A percentile compares a stretch with the other conserved stretches of the same genome.
These are phyloP conservation scores for Puccinia novopanici DNA, from an alignment of 1,284 basidiomycete genomes.

Conservation along the genomic window DNA sequence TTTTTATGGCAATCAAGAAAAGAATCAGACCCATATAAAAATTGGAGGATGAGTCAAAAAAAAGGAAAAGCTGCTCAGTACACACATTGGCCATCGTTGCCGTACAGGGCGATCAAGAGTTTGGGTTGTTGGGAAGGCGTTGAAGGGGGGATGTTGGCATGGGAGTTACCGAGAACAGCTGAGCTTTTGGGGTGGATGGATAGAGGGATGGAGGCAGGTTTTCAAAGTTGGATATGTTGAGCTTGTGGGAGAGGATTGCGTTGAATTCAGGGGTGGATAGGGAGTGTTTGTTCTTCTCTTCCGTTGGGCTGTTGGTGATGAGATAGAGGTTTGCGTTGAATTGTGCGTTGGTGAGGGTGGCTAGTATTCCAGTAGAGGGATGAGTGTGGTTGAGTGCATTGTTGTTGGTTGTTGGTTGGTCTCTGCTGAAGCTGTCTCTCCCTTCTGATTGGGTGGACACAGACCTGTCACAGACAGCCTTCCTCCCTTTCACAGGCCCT, in stretches of 20 bases:
- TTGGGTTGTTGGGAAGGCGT: background rate
- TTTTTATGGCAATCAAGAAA: background rate
- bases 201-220: slow-evolving; percentile 2
- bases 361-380: too few relatives aligned
- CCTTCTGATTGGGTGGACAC: too few relatives aligned
- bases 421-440: too few relatives aligned
- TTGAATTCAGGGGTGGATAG: slow-evolving; percentile 29
- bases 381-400: too few relatives aligned
- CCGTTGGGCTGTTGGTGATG: background rate
- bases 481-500: too few relatives aligned
- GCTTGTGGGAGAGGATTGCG: slow-evolving; percentile 27
- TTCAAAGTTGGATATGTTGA: slow-evolving; percentile 36
- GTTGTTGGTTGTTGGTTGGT: background rate
- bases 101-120: slow-evolving; percentile 9
- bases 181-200: slow-evolving; percentile 9
- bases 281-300: background rate
- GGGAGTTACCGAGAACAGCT: slow-evolving; percentile 23
- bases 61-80: too few relatives aligned
- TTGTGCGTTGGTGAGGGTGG: background rate
- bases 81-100: slow-evolving; percentile 36
- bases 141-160: background rate
- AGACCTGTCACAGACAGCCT: too few relatives aligned
- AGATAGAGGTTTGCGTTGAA: background rate
- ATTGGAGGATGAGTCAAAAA: too few relatives aligned
- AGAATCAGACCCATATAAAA: background rate